Evolutionary conservation across 2,329 filamentous ascomycete genomes (phyloP), one percentile per base, ranked within the genome.

Genomic region (Sclerotinia spermophila): DNA sequence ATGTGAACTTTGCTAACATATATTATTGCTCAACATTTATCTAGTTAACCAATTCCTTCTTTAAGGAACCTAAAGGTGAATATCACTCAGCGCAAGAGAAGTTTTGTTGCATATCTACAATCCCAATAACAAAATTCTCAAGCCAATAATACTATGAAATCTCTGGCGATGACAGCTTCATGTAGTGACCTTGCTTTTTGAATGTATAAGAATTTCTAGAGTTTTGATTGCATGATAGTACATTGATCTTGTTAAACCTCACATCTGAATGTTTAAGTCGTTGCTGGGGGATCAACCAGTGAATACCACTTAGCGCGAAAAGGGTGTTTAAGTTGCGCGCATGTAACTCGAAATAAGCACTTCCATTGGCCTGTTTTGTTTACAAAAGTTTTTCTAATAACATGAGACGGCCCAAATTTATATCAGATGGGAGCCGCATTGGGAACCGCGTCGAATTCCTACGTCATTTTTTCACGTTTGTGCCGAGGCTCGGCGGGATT

Each of bases 401-500:
- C 27, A 38, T 51, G 33, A 10, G 42, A 48, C 27, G 21, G 3
- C n/a, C 2, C 3, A 38, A 64, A n/a, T 38, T 51, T 35, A 33
- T n/a, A 35, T 38, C 15, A 38, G 44, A 51, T 24, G 60, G 13
- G 56, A 59, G 35, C 56, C 56, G 21, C 56, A 35, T 17, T 33
- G 40, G 40, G n/a, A n/a, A 27, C 48, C 24, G n/a, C n/a, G 48
- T 30, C n/a, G 45, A 48, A 35, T 48, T 62, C 7, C 2, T 35
- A n/a, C 35, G 3, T 35, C 35, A n/a, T 33, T 35, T 10, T 24
- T 45, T 24, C 1, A 17, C 24, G 21, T 7, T 11, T 4, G 13
- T 38, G 44, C 61, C 61, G 61, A 64, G 61, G 61, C 17, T 38
- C 61, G 61, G 44, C 21, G 0, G 60, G 44, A 64, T 11, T n/a